Base-by-base conservation (phyloP, 805 yeast genomes). In the Yamadazyma tumulicola region DNA sequence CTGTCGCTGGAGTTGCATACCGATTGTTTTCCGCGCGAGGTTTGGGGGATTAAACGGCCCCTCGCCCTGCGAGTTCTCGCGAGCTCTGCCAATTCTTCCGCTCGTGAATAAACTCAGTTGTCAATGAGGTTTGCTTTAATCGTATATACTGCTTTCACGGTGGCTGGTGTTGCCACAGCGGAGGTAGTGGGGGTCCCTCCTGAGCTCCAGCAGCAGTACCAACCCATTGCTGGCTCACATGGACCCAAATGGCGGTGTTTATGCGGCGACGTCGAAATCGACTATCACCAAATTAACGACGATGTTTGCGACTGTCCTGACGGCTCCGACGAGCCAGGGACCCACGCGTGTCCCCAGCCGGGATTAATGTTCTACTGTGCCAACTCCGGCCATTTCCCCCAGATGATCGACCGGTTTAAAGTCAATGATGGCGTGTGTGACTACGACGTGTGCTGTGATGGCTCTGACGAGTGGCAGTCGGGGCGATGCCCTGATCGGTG, bases 301-400 rank as follows among this genome's bases (percentile, higher is more conserved):
- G 83, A 88, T 48, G 81, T 72, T 52, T 91, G 97, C 60, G 97
- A 93, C 52, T 91, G 97, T 63, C 97, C 97, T 0, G 98, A 93
- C 61, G 97, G 97, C 0, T 79, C 89, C 4, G 98, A 93, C 61
- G 97, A 93, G 57, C 96, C 97, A 0, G 97, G 97, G 0, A 91
- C 97, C 1, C 65, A 81, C 25, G 96, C 96, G 0, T 91, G 97
- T 57, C n/a, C 19, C 11, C 12, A 19, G 10, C 6, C 18, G 7
- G 42, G 46, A 10, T 57, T 12, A 41, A 45, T 47, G 30, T 89
- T 87, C 51, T 88, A 77, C 56, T 91, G 98, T 60, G 74, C 58
- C 6, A 93, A 93, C 51, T 64, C 70, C 32, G 95, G 96, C 3
- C 82, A 76, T 45, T 49, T 69, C 4, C 76, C 88, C 0, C 67